Conservation (phyloP, 2,329 filamentous ascomycete species). For the Aspergillus sp. region DNA sequence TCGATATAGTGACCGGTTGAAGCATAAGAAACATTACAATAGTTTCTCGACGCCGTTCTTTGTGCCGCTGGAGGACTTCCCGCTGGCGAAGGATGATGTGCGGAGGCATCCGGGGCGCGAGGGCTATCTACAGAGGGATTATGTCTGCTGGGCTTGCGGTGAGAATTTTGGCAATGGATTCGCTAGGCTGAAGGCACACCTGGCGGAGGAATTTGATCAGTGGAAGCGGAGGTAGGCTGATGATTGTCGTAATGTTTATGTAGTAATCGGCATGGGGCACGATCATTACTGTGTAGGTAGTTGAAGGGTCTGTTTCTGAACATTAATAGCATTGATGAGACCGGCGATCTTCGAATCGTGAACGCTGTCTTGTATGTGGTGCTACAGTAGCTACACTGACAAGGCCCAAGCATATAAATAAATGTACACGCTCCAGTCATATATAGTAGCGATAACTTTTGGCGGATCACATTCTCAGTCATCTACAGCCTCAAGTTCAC, state of each 20-base stretch:
- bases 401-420: conserved; percentile 20
- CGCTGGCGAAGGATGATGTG: conserved; percentile 64
- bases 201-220: conserved; percentile 68
- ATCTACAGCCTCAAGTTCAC: conserved; percentile 12
- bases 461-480: conserved; percentile 21
- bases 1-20: conserved; percentile 68
- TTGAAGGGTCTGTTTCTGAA: too few species aligned
- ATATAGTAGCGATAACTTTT: conserved; percentile 11
- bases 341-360: not conserved
- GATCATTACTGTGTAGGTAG: too few species aligned
- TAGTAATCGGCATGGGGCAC: too few species aligned
- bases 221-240: conserved; percentile 64
- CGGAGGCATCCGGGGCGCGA: conserved; percentile 56
- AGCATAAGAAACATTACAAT: conserved; percentile 85
- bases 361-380: not conserved
- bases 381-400: conserved; percentile 13
- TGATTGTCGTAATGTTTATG: too few species aligned
- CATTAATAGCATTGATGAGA: too few species aligned
- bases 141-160: conserved; percentile 84
- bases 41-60: conserved; percentile 87
- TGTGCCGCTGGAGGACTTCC: conserved; percentile 74
- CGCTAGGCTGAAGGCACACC: conserved; percentile 69
- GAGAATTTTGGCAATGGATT: conserved; percentile 72
- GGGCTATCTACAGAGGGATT: conserved; percentile 62
- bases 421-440: conserved; percentile 19